A percentile compares a stretch with the other conserved stretches of the same genome.
Conservation (phyloP, 257 asterid species). For the Petunia axillaris region DNA sequence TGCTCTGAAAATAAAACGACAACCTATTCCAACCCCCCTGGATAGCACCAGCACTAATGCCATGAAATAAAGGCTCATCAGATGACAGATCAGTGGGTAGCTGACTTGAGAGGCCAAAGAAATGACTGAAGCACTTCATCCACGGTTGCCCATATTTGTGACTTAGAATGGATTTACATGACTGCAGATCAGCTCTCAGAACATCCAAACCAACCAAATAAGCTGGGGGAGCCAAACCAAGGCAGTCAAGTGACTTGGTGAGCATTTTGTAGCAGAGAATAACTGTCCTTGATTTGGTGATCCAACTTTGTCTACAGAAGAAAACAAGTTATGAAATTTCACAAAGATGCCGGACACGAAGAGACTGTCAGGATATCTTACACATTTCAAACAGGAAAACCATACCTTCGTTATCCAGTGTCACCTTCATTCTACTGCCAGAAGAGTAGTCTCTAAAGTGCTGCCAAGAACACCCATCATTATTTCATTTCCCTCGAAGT, state of each 20-base stretch:
- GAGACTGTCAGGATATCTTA: neutral
- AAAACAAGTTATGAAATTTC: neutral
- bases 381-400: conserved; percentile 11
- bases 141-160: conserved; percentile 41
- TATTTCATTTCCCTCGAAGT: conserved; percentile 60
- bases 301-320: conserved; percentile 37
- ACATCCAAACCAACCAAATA: conserved; percentile 46
- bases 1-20: conserved; percentile 45
- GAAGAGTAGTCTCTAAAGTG: conserved; percentile 44
- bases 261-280: conserved; percentile 21
- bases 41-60: conserved; percentile 45
- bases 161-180: conserved; percentile 33
- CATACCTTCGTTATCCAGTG: conserved; percentile 32
- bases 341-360: neutral
- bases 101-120: conserved; percentile 49
- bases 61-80: conserved; percentile 50
- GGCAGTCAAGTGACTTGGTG: conserved; percentile 35
- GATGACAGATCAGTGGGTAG: conserved; percentile 35
- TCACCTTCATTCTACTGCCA: conserved; percentile 18
- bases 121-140: conserved; percentile 47
- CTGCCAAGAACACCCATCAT: conserved; percentile 52
- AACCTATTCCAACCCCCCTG: conserved; percentile 44
- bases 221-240: conserved; percentile 43
- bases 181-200: conserved; percentile 40
- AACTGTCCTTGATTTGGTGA: conserved; percentile 30